Evolutionary conservation across 495 filamentous ascomycete genomes (phyloP), one percentile per base, ranked within the genome.

Genomic region (Hypoxylon lienhwacheense): DNA sequence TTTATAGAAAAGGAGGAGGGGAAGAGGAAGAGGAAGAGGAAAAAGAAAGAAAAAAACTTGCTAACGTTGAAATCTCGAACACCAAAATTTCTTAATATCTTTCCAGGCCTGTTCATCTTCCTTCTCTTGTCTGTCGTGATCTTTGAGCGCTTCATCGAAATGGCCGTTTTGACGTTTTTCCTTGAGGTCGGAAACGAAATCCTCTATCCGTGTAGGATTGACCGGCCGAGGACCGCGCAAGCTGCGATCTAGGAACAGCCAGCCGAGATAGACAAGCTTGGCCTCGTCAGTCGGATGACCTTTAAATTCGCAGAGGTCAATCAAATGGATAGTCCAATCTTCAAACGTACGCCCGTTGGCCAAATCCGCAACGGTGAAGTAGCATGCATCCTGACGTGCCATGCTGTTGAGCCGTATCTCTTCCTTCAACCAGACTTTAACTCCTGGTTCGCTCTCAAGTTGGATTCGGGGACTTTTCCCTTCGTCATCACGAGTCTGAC

Each of bases 231-330:
- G 49, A 0, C 53, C 56, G 1, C 64, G 56, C 16, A 66, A n/a
- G 7, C 44, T 42, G 1, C 64, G 61, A 28, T 65, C 64, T 1
- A 67, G 25, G 28, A 67, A 67, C 5, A 39, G 28, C 64, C 64
- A 67, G 7, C 54, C 61, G 1, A 67, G 44, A 8, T 54, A 15
- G 0, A 67, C 57, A 2, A 67, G 45, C 19, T 67, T 65, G 1
- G 6, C 5, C 26, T 65, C 54, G 1, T 67, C 64, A 28, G 17
- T 16, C 24, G 51, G 61, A 17, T 59, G 25, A 5, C 62, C 51
- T 4, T 49, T 34, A 15, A 67, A 62, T 2, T 33, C 21, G 35
- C 64, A 59, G 5, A 50, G 15, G 6, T 44, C 8, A 2, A 14
- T 31, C 11, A 67, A 21, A 21, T 67, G 54, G 2, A 7, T 12